These are phyloP conservation scores for Fusarium papillatum DNA, from an alignment of 2,329 filamentous ascomycete species.

Conservation along the genomic window DNA sequence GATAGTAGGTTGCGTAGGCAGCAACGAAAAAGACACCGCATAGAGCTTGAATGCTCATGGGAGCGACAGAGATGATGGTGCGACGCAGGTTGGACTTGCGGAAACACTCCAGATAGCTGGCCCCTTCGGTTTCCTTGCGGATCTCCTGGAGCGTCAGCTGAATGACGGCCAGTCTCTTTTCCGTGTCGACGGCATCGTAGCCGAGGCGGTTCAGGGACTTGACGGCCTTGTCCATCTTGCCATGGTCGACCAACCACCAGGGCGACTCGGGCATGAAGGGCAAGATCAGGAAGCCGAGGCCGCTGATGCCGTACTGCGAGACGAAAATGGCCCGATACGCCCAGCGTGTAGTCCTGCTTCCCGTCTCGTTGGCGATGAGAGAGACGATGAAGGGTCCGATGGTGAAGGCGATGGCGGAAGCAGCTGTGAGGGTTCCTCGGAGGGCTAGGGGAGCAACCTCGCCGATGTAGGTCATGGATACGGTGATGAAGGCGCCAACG, in stretches of 20 bases:
- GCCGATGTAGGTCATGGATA: conserved; percentile 35
- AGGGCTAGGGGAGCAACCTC: conserved; percentile 34
- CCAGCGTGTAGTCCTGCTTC: conserved; percentile 19
- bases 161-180: conserved; percentile 33
- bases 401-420: conserved; percentile 30
- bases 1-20: conserved; percentile 34
- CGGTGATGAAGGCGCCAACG: conserved; percentile 26
- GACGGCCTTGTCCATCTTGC: conserved; percentile 23
- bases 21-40: conserved; percentile 34
- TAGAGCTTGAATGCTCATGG: conserved; percentile 32
- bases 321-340: conserved; percentile 34
- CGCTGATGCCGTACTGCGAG: conserved; percentile 30
- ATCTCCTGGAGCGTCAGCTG: conserved; percentile 27
- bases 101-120: conserved; percentile 35
- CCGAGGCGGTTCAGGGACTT: conserved; percentile 24
- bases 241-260: conserved; percentile 28
- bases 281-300: conserved; percentile 18
- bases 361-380: conserved; percentile 27
- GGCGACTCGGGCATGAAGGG: conserved; percentile 37
- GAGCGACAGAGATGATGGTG: conserved; percentile 36
- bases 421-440: conserved; percentile 28
- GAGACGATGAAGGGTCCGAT: conserved; percentile 31
- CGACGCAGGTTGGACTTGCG: conserved; percentile 36
- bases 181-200: conserved; percentile 11
- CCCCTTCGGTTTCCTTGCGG: conserved; percentile 28